Evolutionary conservation across 2,329 filamentous ascomycete species (phyloP), one percentile per base, ranked within the genome.

Genomic region (Aureobasidium pullulans): DNA sequence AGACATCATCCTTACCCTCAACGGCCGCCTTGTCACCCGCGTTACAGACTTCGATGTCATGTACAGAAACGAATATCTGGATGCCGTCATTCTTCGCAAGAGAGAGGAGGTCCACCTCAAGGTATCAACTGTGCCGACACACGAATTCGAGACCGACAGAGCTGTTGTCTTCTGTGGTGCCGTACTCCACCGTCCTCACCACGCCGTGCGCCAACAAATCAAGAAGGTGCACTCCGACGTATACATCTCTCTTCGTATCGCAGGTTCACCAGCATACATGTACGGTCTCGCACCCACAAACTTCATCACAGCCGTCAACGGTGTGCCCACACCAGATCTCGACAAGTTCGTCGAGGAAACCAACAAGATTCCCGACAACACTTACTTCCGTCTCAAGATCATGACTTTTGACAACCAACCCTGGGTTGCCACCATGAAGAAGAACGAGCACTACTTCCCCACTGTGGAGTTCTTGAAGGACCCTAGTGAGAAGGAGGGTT

Each of bases 371-470:
- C 89, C 90, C 0, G 91, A 99, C 68, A 99, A 99, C 70, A 96
- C 91, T 1, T 99, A 99, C 75, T 99, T 99, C 84, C 86, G 94
- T 16, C 81, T 99, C 57, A 92, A 93, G 72, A 90, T 94, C n/a
- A 90, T 97, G 72, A 97, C 94, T 0, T 99, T 99, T 69, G 94
- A 99, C 73, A 96, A 95, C 68, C 91, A 99, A 9, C 93, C 93
- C 3, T 99, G 94, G 91, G 91, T 99, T n/a, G 90, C 95, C 40
- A 99, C 94, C 8, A 96, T 99, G 89, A 99, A 99, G 85, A 97
- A 97, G 83, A 96, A 96, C 67, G 93, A 99, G 71, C 94, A 99
- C 74, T 99, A 99, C 72, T 87, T 86, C 75, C 83, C 84, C 2
- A 86, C 85, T 62, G 81, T 84, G 32, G 84, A 86, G 71, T 86